These are phyloP conservation scores for Syzygium syzygioides DNA, from an alignment of 441 rosid species.

Conservation along the genomic window DNA sequence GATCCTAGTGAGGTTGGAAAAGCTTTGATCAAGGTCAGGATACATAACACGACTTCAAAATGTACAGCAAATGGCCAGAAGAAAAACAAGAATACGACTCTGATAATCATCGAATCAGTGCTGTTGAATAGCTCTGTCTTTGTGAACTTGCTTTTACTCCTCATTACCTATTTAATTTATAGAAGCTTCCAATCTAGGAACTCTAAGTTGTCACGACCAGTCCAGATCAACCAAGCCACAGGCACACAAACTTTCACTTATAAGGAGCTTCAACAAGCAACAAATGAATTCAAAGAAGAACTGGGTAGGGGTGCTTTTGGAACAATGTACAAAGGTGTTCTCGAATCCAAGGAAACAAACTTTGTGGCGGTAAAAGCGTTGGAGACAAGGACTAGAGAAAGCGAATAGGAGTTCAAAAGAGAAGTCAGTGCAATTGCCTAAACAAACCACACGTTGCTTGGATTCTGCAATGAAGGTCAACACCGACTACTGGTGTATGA, in stretches of 20 bases:
- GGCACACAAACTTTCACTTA: background rate
- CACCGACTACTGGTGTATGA: slow-evolving; percentile 32
- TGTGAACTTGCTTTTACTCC: too few species aligned
- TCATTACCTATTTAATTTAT: too few species aligned
- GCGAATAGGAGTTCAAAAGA: slow-evolving; percentile 8
- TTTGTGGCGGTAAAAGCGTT: too few species aligned
- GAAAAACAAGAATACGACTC: too few species aligned
- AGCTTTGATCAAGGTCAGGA: background rate
- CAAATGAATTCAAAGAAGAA: slow-evolving; percentile 19
- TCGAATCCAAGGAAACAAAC: too few species aligned
- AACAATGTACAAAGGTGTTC: slow-evolving; percentile 6
- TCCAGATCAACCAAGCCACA: background rate
- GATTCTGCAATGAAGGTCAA: slow-evolving; percentile 19
- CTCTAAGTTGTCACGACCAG: background rate
- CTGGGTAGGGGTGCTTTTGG: slow-evolving; percentile 29
- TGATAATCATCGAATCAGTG: too few species aligned
- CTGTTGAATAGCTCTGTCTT: too few species aligned
- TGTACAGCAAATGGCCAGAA: too few species aligned
- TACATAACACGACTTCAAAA: background rate
- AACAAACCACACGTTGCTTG: slow-evolving; percentile 29
- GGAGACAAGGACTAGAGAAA: too few species aligned
- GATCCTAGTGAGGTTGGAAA: background rate
- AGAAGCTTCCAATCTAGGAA: too few species aligned
- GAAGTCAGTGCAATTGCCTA: slow-evolving; percentile 26
- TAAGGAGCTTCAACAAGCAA: slow-evolving; percentile 15